Conservation (phyloP, 768 basidiomycete genomes). For the Mrakia frigida region DNA sequence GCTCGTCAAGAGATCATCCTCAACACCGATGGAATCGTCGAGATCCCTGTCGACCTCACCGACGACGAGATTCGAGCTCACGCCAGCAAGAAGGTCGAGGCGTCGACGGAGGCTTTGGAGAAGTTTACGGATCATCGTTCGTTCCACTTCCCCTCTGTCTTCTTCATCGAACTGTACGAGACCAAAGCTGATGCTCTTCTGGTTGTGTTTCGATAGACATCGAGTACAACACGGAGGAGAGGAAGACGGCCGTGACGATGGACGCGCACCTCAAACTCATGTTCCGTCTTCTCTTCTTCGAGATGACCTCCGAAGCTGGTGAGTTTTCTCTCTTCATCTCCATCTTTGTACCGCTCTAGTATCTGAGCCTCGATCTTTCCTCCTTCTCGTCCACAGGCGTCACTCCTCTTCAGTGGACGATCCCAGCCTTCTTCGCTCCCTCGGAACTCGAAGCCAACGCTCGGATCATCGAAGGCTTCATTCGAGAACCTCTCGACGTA, state of each 20-base stretch:
- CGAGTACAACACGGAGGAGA: constrained; percentile 58
- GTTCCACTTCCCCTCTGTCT: constrained; percentile 39
- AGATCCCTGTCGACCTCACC: constrained; percentile 32
- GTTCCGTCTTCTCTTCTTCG: constrained; percentile 72
- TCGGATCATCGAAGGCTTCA: constrained; percentile 75
- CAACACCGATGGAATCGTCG: constrained; percentile 40
- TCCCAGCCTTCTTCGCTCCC: constrained; percentile 67
- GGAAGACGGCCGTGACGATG: constrained; percentile 68
- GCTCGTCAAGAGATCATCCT: constrained; percentile 45
- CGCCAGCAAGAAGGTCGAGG: constrained; percentile 35
- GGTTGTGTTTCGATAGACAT: background rate
- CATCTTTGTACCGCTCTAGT: constrained; percentile 43
- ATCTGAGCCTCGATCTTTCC: constrained; percentile 58
- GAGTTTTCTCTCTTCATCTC: constrained; percentile 44
- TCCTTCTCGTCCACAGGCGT: background rate
- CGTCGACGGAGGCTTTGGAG: constrained; percentile 60
- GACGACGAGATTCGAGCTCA: constrained; percentile 36
- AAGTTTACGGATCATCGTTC: constrained; percentile 72
- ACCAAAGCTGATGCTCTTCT: background rate
- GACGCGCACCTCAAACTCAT: constrained; percentile 76
- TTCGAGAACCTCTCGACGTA: constrained; percentile 67
- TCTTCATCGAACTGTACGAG: too few species aligned
- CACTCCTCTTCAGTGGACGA: constrained; percentile 58
- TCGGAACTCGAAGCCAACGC: constrained; percentile 63
- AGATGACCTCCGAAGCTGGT: constrained; percentile 57